Evolutionary conservation across 2,329 filamentous ascomycete species (phyloP), one percentile per base, ranked within the genome.

Genomic region (Aspergillus sp.): DNA sequence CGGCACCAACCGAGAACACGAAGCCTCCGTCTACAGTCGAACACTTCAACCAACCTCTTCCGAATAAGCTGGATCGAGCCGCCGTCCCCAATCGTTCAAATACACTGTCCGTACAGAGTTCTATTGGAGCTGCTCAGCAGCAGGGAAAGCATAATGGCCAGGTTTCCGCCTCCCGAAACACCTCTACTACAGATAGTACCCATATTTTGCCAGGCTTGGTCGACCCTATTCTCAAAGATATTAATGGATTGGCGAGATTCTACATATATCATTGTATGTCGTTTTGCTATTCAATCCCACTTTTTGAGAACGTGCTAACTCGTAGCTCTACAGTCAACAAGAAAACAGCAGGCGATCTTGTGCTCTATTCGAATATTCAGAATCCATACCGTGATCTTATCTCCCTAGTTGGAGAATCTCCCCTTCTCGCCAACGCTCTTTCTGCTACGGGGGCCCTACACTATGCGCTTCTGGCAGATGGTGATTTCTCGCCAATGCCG

Each of bases 331-430:
- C 25, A 70, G 67, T 66, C 52, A 65, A 66, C 47, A 60, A 64
- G 44, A 53, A 64, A 46, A 60, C 77, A 51, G 72, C 69, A 45
- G 65, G 61, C 45, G 70, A 73, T 49, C 67, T 77, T 50, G 70
- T 75, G 0, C 62, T 76, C 3, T 75, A 77, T 56, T 71, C 76
- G 25, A 59, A 66, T 25, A 66, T 69, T 1, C 64, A 69, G 13
- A 78, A 78, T 33, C 73, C 73, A 0, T 75, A 75, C 47, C 71
- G 74, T 27, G 70, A 75, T 46, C 64, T 78, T 5, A 70, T 76
- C 19, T 67, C 71, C 5, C 60, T 75, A 42, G 71, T 73, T 12
- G 66, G 65, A 17, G 64, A 67, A 19, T 70, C 73, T 38, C 71
- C 74, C 5, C 60, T 74, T 20, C 62, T 78, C 9, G 63, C 74